Evolutionary conservation across 345 rosid species (phyloP).

Genomic region (Psidium friedrichsthalianum): DNA sequence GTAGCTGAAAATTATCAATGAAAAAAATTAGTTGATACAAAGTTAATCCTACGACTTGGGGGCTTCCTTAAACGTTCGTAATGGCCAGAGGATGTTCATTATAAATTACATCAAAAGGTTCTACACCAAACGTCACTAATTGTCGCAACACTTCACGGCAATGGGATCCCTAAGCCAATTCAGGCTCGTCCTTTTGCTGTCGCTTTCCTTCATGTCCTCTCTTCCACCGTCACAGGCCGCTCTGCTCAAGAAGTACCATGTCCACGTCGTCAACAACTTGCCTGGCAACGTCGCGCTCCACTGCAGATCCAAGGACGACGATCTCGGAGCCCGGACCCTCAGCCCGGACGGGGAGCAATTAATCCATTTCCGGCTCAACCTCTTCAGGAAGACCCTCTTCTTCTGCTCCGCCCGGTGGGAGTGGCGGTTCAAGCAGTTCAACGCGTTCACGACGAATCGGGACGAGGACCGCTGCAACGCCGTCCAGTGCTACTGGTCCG

Average conservation of each 20-base stretch:
- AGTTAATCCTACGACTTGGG: not conserved
- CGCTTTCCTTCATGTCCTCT: not conserved
- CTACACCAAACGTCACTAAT: not conserved
- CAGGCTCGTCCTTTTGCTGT: not conserved
- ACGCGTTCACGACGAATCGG: not conserved
- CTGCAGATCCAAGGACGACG: not conserved
- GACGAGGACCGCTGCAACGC: not conserved
- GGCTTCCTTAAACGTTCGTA: not conserved
- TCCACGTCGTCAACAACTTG: not conserved
- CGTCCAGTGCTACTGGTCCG: not conserved
- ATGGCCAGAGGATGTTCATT: not conserved
- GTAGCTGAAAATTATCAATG: not conserved
- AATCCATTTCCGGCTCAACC: not conserved
- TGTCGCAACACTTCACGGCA: not conserved
- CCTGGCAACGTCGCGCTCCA: not conserved
- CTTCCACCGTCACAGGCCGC: not conserved
- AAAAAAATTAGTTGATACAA: too few relatives aligned
- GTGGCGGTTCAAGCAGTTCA: not conserved
- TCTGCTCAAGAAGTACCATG: not conserved
- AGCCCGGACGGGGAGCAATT: not conserved
- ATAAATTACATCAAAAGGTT: not conserved
- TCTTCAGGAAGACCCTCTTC: not conserved
- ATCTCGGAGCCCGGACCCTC: not conserved
- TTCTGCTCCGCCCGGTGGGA: not conserved
- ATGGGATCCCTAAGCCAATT: not conserved